Percentiles rank a stretch among this genome's conserved stretches.
These are phyloP conservation scores for Takakia lepidozioides DNA, from an alignment of 225 moss, liverwort and hornwort genomes.

Conservation along the genomic window DNA sequence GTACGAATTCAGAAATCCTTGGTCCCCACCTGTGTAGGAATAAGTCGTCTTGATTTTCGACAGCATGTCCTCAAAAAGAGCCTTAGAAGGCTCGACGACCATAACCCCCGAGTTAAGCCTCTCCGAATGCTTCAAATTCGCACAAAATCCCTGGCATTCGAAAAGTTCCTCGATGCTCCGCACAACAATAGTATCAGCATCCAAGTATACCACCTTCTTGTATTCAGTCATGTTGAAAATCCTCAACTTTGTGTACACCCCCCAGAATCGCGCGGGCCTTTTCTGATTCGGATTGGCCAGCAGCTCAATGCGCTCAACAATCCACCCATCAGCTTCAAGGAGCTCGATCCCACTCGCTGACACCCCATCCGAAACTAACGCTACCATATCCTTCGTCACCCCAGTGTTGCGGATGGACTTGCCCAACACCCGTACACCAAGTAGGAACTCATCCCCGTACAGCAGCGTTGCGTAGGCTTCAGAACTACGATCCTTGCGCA, in stretches of 20 bases:
- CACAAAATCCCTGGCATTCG: conserved; percentile 82
- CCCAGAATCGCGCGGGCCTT: conserved; percentile 88
- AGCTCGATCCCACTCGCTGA: conserved; percentile 52
- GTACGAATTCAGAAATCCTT: conserved; percentile 91
- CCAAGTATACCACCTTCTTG: conserved; percentile 80
- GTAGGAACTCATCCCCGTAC: conserved; percentile 89
- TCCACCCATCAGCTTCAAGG: conserved; percentile 91
- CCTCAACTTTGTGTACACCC: conserved; percentile 94
- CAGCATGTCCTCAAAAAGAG: conserved; percentile 77
- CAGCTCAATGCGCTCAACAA: conserved; percentile 78
- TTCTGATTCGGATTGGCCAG: conserved; percentile 85
- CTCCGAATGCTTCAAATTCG: conserved; percentile 95
- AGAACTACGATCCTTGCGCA: no score
- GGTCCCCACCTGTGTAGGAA: conserved; percentile 97
- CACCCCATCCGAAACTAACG: conserved; percentile 84
- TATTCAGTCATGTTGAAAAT: conserved; percentile 96
- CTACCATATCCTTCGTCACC: conserved; percentile 82
- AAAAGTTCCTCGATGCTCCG: conserved; percentile 88
- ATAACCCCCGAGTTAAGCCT: conserved; percentile 97
- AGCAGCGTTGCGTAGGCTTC: conserved; percentile 83
- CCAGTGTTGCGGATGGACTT: conserved; percentile 78
- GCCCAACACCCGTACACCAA: conserved; percentile 91
- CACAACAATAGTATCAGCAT: conserved; percentile 90
- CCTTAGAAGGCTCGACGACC: conserved; percentile 84
- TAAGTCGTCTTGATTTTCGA: conserved; percentile 59